These are phyloP conservation scores for Spergularia marina DNA, from an alignment of 148 eudicot genomes.

Conservation along the genomic window DNA sequence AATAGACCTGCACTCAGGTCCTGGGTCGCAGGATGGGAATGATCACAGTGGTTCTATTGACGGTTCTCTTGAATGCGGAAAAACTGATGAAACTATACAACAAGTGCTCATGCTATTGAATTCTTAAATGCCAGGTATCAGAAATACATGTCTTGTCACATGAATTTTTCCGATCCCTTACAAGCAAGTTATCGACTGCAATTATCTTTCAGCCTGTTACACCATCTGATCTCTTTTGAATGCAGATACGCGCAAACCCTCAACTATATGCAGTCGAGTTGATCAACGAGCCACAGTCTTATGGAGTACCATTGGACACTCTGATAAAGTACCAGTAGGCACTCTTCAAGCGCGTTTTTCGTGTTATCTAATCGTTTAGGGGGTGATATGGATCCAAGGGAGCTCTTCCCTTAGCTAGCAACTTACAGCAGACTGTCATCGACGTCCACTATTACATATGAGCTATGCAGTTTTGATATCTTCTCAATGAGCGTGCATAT, in stretches of 20 bases:
- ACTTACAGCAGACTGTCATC: constrained; percentile 26
- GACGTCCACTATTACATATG: constrained; percentile 43
- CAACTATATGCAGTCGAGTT: constrained; percentile 38
- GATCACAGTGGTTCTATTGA: constrained; percentile 56
- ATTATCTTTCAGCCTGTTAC: too few relatives aligned
- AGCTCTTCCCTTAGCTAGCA: constrained; percentile 35
- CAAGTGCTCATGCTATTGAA: constrained; percentile 54
- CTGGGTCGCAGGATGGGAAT: constrained; percentile 59
- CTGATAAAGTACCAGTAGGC: constrained; percentile 35
- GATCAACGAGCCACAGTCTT: constrained; percentile 43
- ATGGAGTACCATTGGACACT: constrained; percentile 28
- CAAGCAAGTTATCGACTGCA: too few relatives aligned
- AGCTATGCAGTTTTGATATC: too few relatives aligned
- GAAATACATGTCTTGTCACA: too few relatives aligned
- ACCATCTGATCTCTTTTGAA: background rate
- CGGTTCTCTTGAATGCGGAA: constrained; percentile 61
- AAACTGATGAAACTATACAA: constrained; percentile 45
- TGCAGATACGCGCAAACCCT: constrained; percentile 23
- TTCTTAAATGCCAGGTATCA: constrained; percentile 51
- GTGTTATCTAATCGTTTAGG: constrained; percentile 42
- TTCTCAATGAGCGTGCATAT: too few relatives aligned
- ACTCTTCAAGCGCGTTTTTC: constrained; percentile 37
- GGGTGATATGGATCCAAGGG: constrained; percentile 18
- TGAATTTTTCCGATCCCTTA: too few relatives aligned
- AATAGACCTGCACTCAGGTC: constrained; percentile 65